Evolutionary conservation across 1,284 basidiomycete genomes (phyloP).

Genomic region (Takashimella koratensis): DNA sequence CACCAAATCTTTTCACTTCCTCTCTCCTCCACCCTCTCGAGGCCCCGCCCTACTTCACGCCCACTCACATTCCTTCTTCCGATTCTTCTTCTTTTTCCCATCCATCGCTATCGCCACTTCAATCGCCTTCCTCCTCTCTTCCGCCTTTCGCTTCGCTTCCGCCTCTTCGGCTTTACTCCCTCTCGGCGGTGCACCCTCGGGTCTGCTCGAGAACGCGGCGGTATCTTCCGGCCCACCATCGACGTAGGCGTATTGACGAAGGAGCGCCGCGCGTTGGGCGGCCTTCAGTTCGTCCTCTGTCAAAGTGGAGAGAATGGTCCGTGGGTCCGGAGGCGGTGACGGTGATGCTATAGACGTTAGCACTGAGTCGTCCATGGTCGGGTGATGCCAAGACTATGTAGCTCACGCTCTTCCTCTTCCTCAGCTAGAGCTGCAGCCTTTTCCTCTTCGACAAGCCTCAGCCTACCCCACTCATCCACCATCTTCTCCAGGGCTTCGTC

Average conservation of each 20-base stretch:
- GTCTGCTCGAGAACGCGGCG: conserved; percentile 6
- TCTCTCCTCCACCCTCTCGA: no score
- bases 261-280: conserved; percentile 34
- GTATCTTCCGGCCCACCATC: conserved; percentile 32
- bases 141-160: conserved; percentile 40
- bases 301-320: conserved; percentile 31
- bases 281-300: conserved; percentile 42
- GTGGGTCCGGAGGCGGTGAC: conserved; percentile 13
- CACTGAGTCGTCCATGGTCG: no score
- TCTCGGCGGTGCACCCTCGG: conserved; percentile 24
- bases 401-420: conserved; percentile 12
- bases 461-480: conserved; percentile 34
- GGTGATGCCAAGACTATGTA: no score
- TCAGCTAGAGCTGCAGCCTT: conserved; percentile 15
- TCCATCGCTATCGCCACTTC: conserved; percentile 43
- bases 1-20: no score
- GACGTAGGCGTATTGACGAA: conserved; percentile 48
- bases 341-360: conserved; percentile 1
- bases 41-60: neutral
- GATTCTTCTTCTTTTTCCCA: conserved; percentile 44
- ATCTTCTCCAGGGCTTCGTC: conserved; percentile 33
- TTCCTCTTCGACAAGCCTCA: conserved; percentile 15
- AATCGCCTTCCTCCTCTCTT: conserved; percentile 38
- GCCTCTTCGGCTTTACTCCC: conserved; percentile 21
- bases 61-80: conserved; percentile 38